A percentile compares a stretch with the other conserved stretches of the same genome.
These are phyloP conservation scores for Diaporthe ilicicola DNA, from an alignment of 2,329 filamentous ascomycete genomes.

Conservation along the genomic window DNA sequence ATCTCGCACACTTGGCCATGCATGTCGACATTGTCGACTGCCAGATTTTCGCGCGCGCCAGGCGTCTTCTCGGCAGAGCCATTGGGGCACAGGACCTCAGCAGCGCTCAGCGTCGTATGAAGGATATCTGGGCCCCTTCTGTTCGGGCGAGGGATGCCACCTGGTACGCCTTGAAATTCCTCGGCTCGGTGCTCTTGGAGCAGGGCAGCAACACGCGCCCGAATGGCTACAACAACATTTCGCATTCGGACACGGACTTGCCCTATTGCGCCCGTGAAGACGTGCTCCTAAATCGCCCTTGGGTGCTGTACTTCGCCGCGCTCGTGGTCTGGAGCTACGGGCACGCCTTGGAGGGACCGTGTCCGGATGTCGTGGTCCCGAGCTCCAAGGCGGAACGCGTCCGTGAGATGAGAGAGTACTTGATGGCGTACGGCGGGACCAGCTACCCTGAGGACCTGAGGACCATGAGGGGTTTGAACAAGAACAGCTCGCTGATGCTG, in stretches of 20 bases:
- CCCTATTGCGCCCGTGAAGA: conserved; percentile 87
- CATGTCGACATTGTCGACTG: conserved; percentile 98
- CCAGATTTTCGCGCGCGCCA: conserved; percentile 92
- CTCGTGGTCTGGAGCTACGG: conserved; percentile 97
- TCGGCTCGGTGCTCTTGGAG: conserved; percentile 82
- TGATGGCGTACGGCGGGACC: conserved; percentile 76
- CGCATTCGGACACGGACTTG: conserved; percentile 41
- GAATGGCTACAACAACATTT: conserved; percentile 44
- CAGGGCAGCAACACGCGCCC: conserved; percentile 48
- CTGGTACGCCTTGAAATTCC: conserved; percentile 89
- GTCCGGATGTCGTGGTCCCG: conserved; percentile 61
- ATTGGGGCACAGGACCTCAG: conserved; percentile 85
- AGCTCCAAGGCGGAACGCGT: conserved; percentile 71
- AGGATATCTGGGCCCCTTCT: conserved; percentile 86
- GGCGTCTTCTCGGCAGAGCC: conserved; percentile 82
- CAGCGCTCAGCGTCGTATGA: conserved; percentile 83
- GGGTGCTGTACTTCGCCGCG: conserved; percentile 93
- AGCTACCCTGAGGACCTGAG: conserved; percentile 80
- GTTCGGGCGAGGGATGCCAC: conserved; percentile 90
- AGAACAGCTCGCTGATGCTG: conserved; percentile 82
- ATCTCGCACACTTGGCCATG: conserved; percentile 97
- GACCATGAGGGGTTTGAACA: conserved; percentile 78
- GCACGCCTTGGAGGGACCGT: conserved; percentile 85
- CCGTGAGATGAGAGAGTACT: conserved; percentile 80
- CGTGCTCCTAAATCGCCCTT: conserved; percentile 87